Evolutionary conservation across 306 rosid genomes (phyloP), one percentile per base, ranked within the genome.

Genomic region (Prunus padus): DNA sequence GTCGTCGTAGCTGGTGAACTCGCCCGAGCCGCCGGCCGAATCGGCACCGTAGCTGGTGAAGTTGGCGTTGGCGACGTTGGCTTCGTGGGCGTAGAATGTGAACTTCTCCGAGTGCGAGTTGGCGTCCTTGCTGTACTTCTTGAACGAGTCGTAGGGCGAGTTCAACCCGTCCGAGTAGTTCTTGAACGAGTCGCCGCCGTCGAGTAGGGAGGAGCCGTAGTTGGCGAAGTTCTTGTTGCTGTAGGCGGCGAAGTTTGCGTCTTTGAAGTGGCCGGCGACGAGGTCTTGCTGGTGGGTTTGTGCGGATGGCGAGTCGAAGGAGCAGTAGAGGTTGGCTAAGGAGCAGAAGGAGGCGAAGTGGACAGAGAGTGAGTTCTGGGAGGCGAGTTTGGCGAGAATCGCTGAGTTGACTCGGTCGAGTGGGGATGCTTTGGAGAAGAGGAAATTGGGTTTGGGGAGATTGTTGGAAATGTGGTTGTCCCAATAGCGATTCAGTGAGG

Each of bases 101-200:
- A 95, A 95, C 31, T 72, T 72, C 11, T 85, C 95, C 19, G 64
- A 11, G 77, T 79, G 96, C 15, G 86, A 69, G 33, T 62, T 81
- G 3, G 98, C 76, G 72, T 26, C 67, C 0, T 77, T 25, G 60
- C 90, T 82, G 91, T 95, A 95, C 19, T 40, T 77, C 8, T 82
- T 77, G 87, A 95, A 95, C 18, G 91, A 85, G 79, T 95, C 96
- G 8, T 28, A 76, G 31, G 86, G 86, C 13, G 84, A 76, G 91
- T 95, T 95, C 50, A 92, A 16, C 22, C 82, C 89, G 19, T 76
- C 77, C 1, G 98, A 95, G 82, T 95, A 95, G 88, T 95, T 95
- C 70, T 88, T 89, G 87, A 95, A 95, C 15, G 93, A 90, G 83
- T 95, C 96, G 25, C 54, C 64, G 6, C 89, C 89, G 16, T 75